A percentile compares a stretch with the other conserved stretches of the same genome.
phyloP scores from a whole-genome alignment of 2,329 filamentous ascomycete genomes.

The Xylaria sp. region DNA sequence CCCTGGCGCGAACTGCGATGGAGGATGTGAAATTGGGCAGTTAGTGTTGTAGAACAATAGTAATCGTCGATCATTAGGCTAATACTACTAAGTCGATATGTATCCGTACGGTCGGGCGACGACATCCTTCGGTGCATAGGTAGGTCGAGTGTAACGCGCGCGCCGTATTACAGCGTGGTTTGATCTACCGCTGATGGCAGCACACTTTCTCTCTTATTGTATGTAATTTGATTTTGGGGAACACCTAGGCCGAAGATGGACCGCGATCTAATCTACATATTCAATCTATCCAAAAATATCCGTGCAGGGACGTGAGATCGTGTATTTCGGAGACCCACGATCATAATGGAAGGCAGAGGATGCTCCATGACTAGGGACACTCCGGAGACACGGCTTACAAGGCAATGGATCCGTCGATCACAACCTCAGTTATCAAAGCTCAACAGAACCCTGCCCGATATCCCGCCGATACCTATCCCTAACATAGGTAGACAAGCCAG shows the following conservation, averaged over 20 bases:
- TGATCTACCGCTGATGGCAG: background rate
- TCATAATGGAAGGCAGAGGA: background rate
- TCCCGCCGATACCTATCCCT: background rate
- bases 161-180: background rate
- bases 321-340: conserved; percentile 1
- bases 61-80: conserved; percentile 30
- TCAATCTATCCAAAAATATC: conserved; percentile 4
- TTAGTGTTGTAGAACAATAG: background rate
- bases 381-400: conserved; percentile 15
- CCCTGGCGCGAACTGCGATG: background rate
- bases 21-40: conserved; percentile 12
- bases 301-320: background rate
- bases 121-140: background rate
- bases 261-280: background rate
- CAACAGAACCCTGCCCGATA: conserved; percentile 6
- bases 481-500: too few relatives aligned
- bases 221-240: background rate
- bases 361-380: background rate
- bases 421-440: conserved; percentile 18
- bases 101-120: conserved; percentile 10
- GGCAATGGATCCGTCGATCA: conserved; percentile 26
- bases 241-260: background rate
- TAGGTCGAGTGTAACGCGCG: conserved; percentile 1
- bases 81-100: conserved; percentile 15
- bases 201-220: background rate